Percentiles rank a stretch among this genome's conserved stretches.
Conservation (phyloP, 2,329 filamentous ascomycete genomes). For the Zymoseptoria ardabiliae region DNA sequence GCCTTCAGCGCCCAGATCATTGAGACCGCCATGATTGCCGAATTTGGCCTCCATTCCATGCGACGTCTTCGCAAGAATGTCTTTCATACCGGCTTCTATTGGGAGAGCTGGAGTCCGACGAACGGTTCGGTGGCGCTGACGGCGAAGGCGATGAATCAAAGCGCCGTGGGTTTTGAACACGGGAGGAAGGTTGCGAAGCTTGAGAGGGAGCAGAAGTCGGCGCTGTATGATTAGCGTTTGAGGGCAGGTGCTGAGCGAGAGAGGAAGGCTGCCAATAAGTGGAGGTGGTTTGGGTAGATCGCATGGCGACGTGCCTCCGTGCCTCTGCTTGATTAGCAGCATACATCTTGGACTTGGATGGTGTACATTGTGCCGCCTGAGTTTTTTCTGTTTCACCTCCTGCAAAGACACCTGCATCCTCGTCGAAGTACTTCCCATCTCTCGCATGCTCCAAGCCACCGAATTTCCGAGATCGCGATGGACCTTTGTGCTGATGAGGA, state of each 20-base stretch:
- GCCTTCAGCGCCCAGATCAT: background rate
- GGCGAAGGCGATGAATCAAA: background rate
- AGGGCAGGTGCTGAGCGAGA: background rate
- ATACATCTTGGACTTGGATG: too few species aligned
- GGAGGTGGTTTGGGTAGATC: background rate
- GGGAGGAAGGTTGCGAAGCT: background rate
- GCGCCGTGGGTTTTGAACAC: background rate
- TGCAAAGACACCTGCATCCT: too few species aligned
- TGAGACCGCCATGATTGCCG: background rate
- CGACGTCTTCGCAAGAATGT: background rate
- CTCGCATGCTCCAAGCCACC: too few species aligned
- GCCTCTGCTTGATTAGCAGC: too few species aligned
- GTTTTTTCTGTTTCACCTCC: too few species aligned
- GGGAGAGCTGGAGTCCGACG: background rate
- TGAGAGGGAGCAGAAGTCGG: background rate
- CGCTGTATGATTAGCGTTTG: background rate
- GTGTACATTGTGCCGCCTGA: too few species aligned
- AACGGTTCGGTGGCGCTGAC: background rate
- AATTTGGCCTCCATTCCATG: background rate
- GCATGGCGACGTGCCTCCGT: too few species aligned
- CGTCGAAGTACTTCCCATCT: too few species aligned
- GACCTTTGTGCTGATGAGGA: too few species aligned
- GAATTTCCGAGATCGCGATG: too few species aligned
- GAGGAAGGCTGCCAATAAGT: background rate
- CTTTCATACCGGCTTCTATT: background rate